These are phyloP conservation scores for Alternaria triticina DNA, from an alignment of 2,329 filamentous ascomycete species.

Conservation along the genomic window DNA sequence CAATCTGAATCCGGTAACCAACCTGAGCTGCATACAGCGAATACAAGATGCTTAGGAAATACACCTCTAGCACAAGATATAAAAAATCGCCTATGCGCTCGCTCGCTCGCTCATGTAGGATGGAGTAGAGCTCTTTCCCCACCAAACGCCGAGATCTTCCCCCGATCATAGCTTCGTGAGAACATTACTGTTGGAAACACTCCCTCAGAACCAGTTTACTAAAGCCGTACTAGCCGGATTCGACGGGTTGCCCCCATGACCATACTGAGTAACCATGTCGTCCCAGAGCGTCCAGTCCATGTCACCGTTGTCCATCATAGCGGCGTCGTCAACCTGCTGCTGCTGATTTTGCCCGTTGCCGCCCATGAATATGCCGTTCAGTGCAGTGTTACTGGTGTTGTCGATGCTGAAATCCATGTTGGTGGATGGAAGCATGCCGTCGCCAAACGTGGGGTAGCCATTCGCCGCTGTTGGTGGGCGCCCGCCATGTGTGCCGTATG, in stretches of 20 bases:
- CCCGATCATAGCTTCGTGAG: background rate
- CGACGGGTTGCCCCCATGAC: slow-evolving; percentile 45
- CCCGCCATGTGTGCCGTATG: background rate
- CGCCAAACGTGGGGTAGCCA: slow-evolving; percentile 19
- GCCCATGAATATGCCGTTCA: background rate
- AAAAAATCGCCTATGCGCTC: background rate
- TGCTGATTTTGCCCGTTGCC: background rate
- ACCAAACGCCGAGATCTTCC: background rate
- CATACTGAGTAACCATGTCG: slow-evolving; percentile 56
- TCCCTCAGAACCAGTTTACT: slow-evolving; percentile 33
- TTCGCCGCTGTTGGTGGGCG: slow-evolving; percentile 11
- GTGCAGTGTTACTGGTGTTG: slow-evolving; percentile 13
- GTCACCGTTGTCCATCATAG: slow-evolving; percentile 46
- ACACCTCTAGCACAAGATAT: background rate
- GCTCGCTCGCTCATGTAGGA: background rate
- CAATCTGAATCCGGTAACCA: background rate
- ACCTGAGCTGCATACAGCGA: background rate
- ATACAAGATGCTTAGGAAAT: background rate
- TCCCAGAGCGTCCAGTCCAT: slow-evolving; percentile 59
- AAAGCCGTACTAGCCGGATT: slow-evolving; percentile 19
- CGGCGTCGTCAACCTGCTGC: slow-evolving; percentile 17
- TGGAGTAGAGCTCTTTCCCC: background rate
- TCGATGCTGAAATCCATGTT: slow-evolving; percentile 25
- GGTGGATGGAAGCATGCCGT: slow-evolving; percentile 27
- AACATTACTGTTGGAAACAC: background rate